Evolutionary conservation across 176 grass and related monocot genomes (phyloP), one percentile per base, ranked within the genome.

Genomic region (Pharus latifolius): DNA sequence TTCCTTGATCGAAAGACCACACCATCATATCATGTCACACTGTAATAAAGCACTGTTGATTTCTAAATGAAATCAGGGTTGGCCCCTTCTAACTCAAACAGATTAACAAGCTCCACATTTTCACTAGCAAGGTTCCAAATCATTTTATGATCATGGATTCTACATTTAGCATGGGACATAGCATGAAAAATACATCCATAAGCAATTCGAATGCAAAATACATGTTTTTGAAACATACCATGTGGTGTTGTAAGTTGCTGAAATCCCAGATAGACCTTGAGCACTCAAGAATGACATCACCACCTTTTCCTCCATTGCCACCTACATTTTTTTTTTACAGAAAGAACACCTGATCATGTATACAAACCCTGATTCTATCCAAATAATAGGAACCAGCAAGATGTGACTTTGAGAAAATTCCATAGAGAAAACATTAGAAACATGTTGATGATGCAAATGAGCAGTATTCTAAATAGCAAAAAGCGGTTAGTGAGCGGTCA

Each of bases 271-370:
- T 65, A 79, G 82, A 74, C 4, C 49, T 63, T 33, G 85, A 92
- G 73, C 92, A 92, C 69, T 96, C 92, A 50, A 96, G 85, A 65
- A 96, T 82, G 70, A 91, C 85, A 91, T 88, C 82, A 48, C 92
- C 92, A 28, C 92, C 92, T 67, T 45, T 91, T 43, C 92, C 85
- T 31, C 92, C 92, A 86, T 88, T 91, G 7, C 88, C 92, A 82
- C 88, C 88, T 96, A 57, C 10, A 92, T 0, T 26, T 62, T 56
- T 74, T 33, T 25, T 61, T 10, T 28, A 65, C 28, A 23, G 13
- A 61, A 63, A 59, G 12, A 41, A 55, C 6, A 16, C 7, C n/a
- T 15, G 14, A 43, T 65, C 10, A 63, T 8, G 50, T 7, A 44
- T 18, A 69, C 34, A 59, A 17, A 45, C n/a, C 35, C 2, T 18